Conservation (phyloP, 1,139 yeast genomes). For the Pichia sp. region DNA sequence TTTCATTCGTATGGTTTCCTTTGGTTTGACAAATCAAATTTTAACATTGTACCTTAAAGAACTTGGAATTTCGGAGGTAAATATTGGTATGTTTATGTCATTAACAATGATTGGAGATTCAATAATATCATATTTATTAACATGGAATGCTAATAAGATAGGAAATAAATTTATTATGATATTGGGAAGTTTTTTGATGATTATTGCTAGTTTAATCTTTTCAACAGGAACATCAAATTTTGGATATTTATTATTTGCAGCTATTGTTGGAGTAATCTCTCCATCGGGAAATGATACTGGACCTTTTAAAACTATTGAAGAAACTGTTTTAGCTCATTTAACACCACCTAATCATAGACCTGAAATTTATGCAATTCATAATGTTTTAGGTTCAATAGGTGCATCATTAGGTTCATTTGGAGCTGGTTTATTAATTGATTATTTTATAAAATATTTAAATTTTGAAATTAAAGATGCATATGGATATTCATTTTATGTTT, state of each 20-base stretch:
- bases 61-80: conserved; percentile 48
- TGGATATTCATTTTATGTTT: conserved; percentile 50
- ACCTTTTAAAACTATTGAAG: conserved; percentile 86
- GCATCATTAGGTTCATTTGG: conserved; percentile 66
- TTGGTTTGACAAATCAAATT: conserved; percentile 78
- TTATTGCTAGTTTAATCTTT: conserved; percentile 60
- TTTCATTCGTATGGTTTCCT: conserved; percentile 66
- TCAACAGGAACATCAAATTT: conserved; percentile 44
- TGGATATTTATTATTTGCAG: conserved; percentile 54
- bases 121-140: conserved; percentile 57
- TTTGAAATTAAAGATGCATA: conserved; percentile 42
- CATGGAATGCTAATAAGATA: conserved; percentile 72
- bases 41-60: conserved; percentile 61
- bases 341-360: conserved; percentile 63
- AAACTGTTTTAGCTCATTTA: conserved; percentile 76
- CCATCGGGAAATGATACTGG: conserved; percentile 94
- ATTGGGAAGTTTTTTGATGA: conserved; percentile 66
- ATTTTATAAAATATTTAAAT: conserved; percentile 31
- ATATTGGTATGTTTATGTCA: conserved; percentile 79
- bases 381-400: conserved; percentile 65
- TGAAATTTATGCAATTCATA: conserved; percentile 67
- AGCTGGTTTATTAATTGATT: conserved; percentile 56
- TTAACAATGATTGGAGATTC: conserved; percentile 78
- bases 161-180: conserved; percentile 67
- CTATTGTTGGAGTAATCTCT: conserved; percentile 67